Base-by-base conservation (phyloP, 768 basidiomycete genomes). In the Suillus discolor region DNA sequence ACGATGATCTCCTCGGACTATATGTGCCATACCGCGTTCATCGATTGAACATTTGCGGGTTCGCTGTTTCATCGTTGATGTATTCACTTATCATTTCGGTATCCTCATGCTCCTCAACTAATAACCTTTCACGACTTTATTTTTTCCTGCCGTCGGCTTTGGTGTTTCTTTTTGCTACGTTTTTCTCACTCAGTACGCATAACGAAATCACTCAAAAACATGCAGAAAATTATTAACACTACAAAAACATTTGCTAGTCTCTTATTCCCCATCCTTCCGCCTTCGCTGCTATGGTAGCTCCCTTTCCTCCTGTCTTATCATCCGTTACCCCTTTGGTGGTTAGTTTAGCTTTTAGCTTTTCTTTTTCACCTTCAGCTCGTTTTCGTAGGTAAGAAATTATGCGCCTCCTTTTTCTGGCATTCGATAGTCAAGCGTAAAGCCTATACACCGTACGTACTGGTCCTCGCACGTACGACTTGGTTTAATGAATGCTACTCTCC, bases 301-400 rank as follows among this genome's bases (percentile, higher is more conserved):
- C 59, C 39, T 42, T 42, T 36, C 34, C 31, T n/a, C 54, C 54
- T 36, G 18, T 60, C 59, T 41, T 13, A 41, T 18, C 23, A 60
- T 31, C 59, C 65, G 66, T 64, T 62, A 65, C 70, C 69, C 71
- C 72, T 71, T 75, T 68, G 63, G 66, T 61, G 69, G 64, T 53
- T 73, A 68, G 61, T 70, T 57, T 65, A 68, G 54, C 53, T 63
- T 65, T 61, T 59, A 63, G 66, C 67, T 70, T 69, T 67, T 62
- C 72, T 69, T 70, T 71, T 70, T 70, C 70, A 68, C 69, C 65
- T 66, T 69, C 57, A 68, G 63, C 69, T 66, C 67, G 42, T 53
- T 61, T 63, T 72, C 68, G 67, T 82, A 82, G 77, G 82, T 82
- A 82, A 81, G 82, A 85, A 84, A 80, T 75, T 78, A 78, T 79